Evolutionary conservation across 2,329 filamentous ascomycete genomes (phyloP).

Genomic region (Neofusicoccum umdonicola): DNA sequence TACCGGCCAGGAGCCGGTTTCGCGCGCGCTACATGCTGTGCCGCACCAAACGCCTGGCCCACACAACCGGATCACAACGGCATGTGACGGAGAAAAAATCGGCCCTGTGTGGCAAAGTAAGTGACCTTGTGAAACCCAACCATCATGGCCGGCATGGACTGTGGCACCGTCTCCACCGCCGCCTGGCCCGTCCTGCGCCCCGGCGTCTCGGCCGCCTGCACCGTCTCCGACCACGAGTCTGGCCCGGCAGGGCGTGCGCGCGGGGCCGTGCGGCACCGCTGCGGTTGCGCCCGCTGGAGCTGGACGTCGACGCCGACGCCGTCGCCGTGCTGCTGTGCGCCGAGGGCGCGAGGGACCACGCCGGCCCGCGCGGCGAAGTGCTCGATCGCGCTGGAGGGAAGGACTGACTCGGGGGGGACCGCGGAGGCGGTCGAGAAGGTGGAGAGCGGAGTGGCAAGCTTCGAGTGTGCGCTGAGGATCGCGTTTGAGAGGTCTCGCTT

Average conservation of each 20-base stretch:
- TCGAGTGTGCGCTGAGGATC: slow-evolving; percentile 42
- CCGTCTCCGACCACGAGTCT: too few species aligned
- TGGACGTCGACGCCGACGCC: slow-evolving; percentile 41
- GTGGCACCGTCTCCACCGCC: too few species aligned
- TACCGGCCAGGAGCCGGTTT: too few species aligned
- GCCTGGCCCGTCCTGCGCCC: too few species aligned
- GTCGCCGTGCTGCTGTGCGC: slow-evolving; percentile 63
- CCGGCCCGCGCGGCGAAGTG: slow-evolving; percentile 36
- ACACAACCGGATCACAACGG: too few species aligned
- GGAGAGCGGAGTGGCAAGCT: slow-evolving; percentile 32
- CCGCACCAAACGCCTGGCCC: too few species aligned
- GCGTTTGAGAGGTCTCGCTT: slow-evolving; percentile 46
- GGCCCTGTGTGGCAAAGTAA: too few species aligned
- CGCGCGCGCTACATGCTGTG: too few species aligned
- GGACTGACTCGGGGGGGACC: slow-evolving; percentile 48
- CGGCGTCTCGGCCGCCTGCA: too few species aligned
- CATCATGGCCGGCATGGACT: too few species aligned
- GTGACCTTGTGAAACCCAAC: too few species aligned
- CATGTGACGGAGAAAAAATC: too few species aligned
- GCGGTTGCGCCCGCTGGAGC: slow-evolving; percentile 50
- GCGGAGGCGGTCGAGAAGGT: slow-evolving; percentile 35
- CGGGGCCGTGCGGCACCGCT: slow-evolving; percentile 61
- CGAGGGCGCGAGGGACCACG: slow-evolving; percentile 57
- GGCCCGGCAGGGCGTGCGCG: slow-evolving; percentile 24
- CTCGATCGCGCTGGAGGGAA: slow-evolving; percentile 49